Base-by-base conservation (phyloP, 179 eudicot genomes). In the Amaranthus tricolor region DNA sequence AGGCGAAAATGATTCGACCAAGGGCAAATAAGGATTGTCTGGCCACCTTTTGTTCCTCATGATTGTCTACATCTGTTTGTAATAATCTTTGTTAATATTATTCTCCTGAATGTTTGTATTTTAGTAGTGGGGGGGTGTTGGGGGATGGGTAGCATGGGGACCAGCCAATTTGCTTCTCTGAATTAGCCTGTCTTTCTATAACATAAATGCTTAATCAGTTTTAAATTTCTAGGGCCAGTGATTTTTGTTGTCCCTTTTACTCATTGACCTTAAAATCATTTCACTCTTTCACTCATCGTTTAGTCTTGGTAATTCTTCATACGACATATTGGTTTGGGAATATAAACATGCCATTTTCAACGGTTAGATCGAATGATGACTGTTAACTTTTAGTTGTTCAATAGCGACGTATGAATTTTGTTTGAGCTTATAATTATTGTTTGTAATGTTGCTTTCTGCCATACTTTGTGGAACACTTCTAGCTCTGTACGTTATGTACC, bases 31-130 rank as follows among this genome's bases (percentile, higher is more conserved):
- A 20, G 8, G 61, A 51, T 21, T 68, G 59, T 68, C 71, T 51
- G 43, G 4, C 48, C 48, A 53, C 49, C 45, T 24, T 69, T 68
- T 66, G 44, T 20, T 66, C 31, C 56, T 47, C 19, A 50, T 21
- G 44, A 50, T 20, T 67, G 71, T 68, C 71, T 68, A 8, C 71
- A 51, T 68, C 58, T 68, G 58, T 68, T 51, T 68, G 57, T 44
- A 20, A 47, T 53, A 24, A 15, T 7, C n/a, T 52, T 16, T 19
- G 48, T 24, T 68, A 20, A 69, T 53, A 53, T 53, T 53, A 54
- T 53, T 14, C 49, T 7, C 20, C 15, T 21, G 15, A 10, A 52
- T 15, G 44, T 69, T 14, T 51, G 71, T 68, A 58, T 0, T 62
- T 62, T 62, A 4, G 16, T 5, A 5, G 58, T 54, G 58, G 58